Evolutionary conservation across 768 basidiomycete genomes (phyloP).

Genomic region (Podaxis sp.): DNA sequence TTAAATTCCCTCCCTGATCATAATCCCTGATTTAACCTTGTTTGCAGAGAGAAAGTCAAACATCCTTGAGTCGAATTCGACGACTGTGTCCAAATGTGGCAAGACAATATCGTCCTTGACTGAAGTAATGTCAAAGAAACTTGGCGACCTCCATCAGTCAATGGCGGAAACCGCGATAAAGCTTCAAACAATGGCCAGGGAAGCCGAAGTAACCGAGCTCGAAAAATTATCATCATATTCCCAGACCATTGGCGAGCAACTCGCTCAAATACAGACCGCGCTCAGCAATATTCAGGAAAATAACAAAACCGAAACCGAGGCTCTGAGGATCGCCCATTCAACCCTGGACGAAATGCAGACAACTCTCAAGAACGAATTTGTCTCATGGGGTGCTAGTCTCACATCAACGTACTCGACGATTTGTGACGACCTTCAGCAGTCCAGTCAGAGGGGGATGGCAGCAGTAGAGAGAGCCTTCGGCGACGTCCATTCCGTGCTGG

Average conservation of each 20-base stretch:
- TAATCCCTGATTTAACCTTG: conserved; percentile 4
- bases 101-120: conserved; percentile 56
- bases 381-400: conserved; percentile 55
- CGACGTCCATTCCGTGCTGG: conserved; percentile 58
- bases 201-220: conserved; percentile 37
- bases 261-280: conserved; percentile 51
- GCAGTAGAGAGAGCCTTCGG: conserved; percentile 60
- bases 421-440: conserved; percentile 45
- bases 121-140: conserved; percentile 50
- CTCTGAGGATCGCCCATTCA: conserved; percentile 45
- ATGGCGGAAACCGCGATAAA: conserved; percentile 52
- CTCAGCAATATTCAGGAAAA: conserved; percentile 56
- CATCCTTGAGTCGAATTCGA: conserved; percentile 63
- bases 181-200: conserved; percentile 34
- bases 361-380: conserved; percentile 50
- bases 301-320: conserved; percentile 54
- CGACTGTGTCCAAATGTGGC: conserved; percentile 62
- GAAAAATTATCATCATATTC: conserved; percentile 56
- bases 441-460: conserved; percentile 44
- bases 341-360: conserved; percentile 48
- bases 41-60: conserved; percentile 69
- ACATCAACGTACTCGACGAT: conserved; percentile 46
- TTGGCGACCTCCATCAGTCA: conserved; percentile 62
- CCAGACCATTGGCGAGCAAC: conserved; percentile 55
- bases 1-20: background rate